A percentile compares a stretch with the other conserved stretches of the same genome.
Conservation (phyloP, 1,284 basidiomycete genomes). For the Irpex lacteus region DNA sequence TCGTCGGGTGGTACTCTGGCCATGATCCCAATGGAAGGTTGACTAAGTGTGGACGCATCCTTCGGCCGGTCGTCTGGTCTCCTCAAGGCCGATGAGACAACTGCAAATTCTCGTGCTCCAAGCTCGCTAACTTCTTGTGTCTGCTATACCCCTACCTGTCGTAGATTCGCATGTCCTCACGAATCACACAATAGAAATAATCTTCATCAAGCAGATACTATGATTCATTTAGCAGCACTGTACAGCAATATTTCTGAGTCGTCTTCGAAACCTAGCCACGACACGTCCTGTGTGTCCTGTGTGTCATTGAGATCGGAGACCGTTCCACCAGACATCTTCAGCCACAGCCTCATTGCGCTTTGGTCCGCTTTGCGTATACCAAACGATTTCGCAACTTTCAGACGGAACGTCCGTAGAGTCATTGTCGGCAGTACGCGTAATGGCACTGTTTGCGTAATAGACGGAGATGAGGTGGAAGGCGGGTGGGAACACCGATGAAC, state of each 20-base stretch:
- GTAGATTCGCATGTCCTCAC: no score
- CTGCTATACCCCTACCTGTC: no score
- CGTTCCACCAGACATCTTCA: constrained; percentile 47
- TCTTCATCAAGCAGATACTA: background rate
- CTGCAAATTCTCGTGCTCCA: background rate
- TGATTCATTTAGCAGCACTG: background rate
- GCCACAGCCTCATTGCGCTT: constrained; percentile 45
- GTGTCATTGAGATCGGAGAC: constrained; percentile 44
- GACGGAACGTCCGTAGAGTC: constrained; percentile 52
- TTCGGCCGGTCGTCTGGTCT: background rate
- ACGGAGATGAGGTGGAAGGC: constrained; percentile 16
- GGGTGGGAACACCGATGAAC: constrained; percentile 28
- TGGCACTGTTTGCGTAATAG: constrained; percentile 24
- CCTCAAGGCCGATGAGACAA: background rate
- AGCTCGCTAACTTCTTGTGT: background rate
- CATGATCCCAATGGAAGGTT: background rate
- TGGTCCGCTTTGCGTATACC: constrained; percentile 28
- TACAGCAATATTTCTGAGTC: constrained; percentile 40
- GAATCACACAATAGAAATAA: background rate
- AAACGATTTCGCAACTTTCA: constrained; percentile 32
- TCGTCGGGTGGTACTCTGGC: background rate
- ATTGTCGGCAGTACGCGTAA: constrained; percentile 65
- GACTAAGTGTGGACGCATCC: background rate
- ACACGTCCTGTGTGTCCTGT: constrained; percentile 49
- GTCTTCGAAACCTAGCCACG: constrained; percentile 73